phyloP scores from a whole-genome alignment of 768 basidiomycete genomes.

The Lentinula raphanica region DNA sequence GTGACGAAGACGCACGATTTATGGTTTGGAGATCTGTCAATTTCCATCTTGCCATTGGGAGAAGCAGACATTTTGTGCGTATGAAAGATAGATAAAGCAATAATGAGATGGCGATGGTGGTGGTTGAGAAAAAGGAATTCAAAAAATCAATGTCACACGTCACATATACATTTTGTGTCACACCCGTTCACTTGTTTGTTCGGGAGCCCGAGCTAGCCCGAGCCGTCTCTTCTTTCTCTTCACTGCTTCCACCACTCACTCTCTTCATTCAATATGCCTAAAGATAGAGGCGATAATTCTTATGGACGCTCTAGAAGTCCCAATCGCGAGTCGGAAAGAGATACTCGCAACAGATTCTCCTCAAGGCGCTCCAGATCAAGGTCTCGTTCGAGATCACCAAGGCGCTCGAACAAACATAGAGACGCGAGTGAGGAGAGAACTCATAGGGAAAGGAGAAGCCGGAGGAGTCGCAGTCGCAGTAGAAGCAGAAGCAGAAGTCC shows the following conservation, averaged over 20 bases:
- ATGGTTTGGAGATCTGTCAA: slow-evolving; percentile 54
- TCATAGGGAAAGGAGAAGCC: not conserved
- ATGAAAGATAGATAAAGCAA: not conserved
- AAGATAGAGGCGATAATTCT: not conserved
- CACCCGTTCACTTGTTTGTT: not conserved
- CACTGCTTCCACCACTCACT: not conserved
- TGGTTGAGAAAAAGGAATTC: not conserved
- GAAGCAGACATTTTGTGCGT: slow-evolving; percentile 23
- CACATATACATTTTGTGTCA: not conserved
- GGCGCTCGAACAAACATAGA: not conserved
- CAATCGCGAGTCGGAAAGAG: not conserved
- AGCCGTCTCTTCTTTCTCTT: not conserved
- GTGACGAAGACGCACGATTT: slow-evolving; percentile 46
- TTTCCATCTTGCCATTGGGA: slow-evolving; percentile 54
- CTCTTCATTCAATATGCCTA: not conserved
- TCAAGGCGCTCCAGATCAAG: slow-evolving; percentile 1
- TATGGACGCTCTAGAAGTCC: not conserved
- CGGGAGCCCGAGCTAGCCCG: no score
- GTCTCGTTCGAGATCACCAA: not conserved
- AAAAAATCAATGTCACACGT: not conserved
- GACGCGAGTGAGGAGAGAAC: not conserved
- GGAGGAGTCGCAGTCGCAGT: not conserved
- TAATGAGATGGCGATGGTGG: no score
- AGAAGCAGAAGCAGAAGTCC: slow-evolving; percentile 6
- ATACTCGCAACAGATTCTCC: not conserved